Conservation (phyloP, 805 yeast genomes). For the Candida wancherniae region DNA sequence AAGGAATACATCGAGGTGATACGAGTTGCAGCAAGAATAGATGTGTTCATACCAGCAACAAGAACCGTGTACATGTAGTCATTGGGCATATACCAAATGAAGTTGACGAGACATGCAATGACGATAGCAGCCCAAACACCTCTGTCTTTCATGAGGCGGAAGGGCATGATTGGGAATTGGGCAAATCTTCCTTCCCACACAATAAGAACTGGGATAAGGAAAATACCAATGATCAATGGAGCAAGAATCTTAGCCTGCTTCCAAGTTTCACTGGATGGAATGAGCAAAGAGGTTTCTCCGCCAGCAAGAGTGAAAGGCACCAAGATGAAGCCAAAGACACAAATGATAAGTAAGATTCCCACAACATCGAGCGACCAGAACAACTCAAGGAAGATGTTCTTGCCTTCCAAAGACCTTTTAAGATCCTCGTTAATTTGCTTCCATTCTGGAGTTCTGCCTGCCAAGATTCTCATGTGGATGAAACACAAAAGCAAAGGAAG, state of each 20-base stretch:
- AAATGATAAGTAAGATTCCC: constrained; percentile 54
- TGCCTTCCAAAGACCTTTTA: constrained; percentile 22
- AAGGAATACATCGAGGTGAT: constrained; percentile 60
- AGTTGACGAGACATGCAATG: constrained; percentile 54
- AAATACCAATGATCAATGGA: constrained; percentile 65
- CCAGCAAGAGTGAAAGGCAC: constrained; percentile 77
- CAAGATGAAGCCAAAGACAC: constrained; percentile 57
- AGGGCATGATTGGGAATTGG: constrained; percentile 60
- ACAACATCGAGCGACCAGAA: constrained; percentile 65
- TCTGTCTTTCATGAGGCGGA: constrained; percentile 54
- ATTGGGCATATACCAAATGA: constrained; percentile 64
- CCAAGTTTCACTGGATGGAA: constrained; percentile 44
- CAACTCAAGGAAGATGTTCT: constrained; percentile 23
- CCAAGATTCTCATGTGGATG: constrained; percentile 52
- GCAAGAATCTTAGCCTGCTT: constrained; percentile 55
- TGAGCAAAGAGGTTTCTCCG: constrained; percentile 12
- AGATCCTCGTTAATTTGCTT: constrained; percentile 35
- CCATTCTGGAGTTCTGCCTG: constrained; percentile 52
- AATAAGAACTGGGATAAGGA: constrained; percentile 52
- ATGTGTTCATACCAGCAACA: constrained; percentile 57
- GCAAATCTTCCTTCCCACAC: constrained; percentile 58
- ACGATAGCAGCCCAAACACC: constrained; percentile 70
- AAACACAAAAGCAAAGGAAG: constrained; percentile 55
- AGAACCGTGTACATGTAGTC: constrained; percentile 66
- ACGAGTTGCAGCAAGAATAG: constrained; percentile 60